Percentiles rank a stretch among this genome's conserved stretches.
These are phyloP conservation scores for Fusarium lateritium DNA, from an alignment of 2,329 filamentous ascomycete genomes.

Conservation along the genomic window DNA sequence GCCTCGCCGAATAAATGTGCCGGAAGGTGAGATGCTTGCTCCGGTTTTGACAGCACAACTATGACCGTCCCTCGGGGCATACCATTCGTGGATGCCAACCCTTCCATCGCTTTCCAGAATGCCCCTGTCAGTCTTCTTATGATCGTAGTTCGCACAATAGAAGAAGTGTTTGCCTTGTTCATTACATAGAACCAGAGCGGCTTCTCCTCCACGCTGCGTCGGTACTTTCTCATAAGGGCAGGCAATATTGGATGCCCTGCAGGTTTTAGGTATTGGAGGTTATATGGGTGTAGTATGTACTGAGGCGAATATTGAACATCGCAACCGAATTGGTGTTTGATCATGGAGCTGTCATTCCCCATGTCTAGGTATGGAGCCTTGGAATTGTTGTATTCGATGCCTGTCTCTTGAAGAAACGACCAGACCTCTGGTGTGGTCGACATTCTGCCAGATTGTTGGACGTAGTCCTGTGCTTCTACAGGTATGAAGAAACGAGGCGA, in stretches of 20 bases:
- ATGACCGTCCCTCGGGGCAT: constrained; percentile 40
- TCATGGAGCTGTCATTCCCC: constrained; percentile 24
- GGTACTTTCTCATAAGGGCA: constrained; percentile 48
- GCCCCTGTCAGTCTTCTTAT: constrained; percentile 47
- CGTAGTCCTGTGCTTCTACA: constrained; percentile 35
- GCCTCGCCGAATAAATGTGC: constrained; percentile 45
- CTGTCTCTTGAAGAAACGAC: constrained; percentile 49
- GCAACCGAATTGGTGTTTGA: constrained; percentile 39
- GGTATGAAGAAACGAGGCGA: constrained; percentile 36
- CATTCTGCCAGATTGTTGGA: constrained; percentile 46
- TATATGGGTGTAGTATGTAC: constrained; percentile 54
- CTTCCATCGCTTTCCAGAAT: constrained; percentile 49
- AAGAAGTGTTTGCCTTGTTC: constrained; percentile 12
- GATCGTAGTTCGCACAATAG: constrained; percentile 49
- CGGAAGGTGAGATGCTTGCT: constrained; percentile 39
- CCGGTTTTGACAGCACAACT: constrained; percentile 26
- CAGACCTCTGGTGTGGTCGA: constrained; percentile 50
- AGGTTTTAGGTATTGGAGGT: constrained; percentile 53
- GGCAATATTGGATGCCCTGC: constrained; percentile 53
- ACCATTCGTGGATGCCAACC: constrained; percentile 42
- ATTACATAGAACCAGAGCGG: constrained; percentile 54
- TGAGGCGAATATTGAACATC: constrained; percentile 46
- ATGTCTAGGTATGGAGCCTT: constrained; percentile 31
- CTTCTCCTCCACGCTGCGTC: constrained; percentile 44
- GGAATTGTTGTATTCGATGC: constrained; percentile 47